Conservation (phyloP, 768 basidiomycete species). For the Gloeostereum incarnatum region DNA sequence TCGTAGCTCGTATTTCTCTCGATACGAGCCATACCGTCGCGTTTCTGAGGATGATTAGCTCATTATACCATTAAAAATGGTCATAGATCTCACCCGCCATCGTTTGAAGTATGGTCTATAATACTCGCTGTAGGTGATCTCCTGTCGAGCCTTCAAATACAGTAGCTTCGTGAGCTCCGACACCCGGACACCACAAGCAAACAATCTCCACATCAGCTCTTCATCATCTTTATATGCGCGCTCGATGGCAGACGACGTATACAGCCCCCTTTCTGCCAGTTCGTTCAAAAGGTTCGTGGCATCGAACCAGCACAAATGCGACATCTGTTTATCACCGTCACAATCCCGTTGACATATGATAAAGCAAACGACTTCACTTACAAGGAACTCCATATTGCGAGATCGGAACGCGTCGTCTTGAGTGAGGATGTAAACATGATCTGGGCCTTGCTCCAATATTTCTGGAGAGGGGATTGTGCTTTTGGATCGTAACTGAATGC, state of each 20-base stretch:
- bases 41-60: not conserved
- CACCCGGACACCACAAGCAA: conserved; percentile 2
- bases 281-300: conserved; percentile 6
- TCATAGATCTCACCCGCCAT: conserved; percentile 6
- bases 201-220: conserved; percentile 9
- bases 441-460: not conserved
- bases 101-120: conserved; percentile 10
- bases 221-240: conserved; percentile 7
- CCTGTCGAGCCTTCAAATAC: conserved; percentile 4
- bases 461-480: not conserved
- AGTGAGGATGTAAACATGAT: not conserved
- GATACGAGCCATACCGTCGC: conserved; percentile 1
- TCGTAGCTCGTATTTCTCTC: conserved; percentile 5
- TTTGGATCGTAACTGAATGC: not conserved
- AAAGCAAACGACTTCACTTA: not conserved
- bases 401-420: not conserved
- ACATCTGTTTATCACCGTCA: not conserved
- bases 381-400: not conserved
- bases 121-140: conserved; percentile 8
- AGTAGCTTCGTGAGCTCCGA: conserved; percentile 5
- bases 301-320: conserved; percentile 8
- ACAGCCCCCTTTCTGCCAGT: conserved; percentile 4
- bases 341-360: not conserved
- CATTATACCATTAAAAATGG: not conserved
- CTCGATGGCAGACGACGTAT: conserved; percentile 8